Evolutionary conservation across 1,284 basidiomycete genomes (phyloP).

Genomic region (Fomitopsis betulina): DNA sequence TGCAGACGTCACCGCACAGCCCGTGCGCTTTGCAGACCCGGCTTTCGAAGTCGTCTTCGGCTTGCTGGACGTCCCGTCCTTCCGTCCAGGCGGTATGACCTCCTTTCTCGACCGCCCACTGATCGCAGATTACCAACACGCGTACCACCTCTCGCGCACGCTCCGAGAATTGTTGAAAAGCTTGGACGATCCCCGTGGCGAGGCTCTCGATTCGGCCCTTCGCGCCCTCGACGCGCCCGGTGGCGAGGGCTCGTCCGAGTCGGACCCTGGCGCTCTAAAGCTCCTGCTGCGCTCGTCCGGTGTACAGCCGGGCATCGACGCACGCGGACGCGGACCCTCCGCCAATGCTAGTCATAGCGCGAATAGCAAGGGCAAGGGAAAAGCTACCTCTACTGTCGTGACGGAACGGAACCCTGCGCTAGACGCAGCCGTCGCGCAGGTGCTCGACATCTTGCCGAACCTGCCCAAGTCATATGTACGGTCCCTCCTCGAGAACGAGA

Average conservation of each 20-base stretch:
- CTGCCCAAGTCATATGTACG: slow-evolving; percentile 50
- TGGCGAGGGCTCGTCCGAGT: slow-evolving; percentile 17
- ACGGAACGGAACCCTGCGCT: slow-evolving; percentile 35
- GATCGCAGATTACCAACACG: slow-evolving; percentile 64
- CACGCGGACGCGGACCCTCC: slow-evolving; percentile 24
- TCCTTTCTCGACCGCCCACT: slow-evolving; percentile 66
- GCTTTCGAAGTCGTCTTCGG: slow-evolving; percentile 55
- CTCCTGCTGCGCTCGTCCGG: slow-evolving; percentile 59
- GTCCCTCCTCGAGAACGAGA: slow-evolving; percentile 45
- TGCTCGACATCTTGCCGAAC: slow-evolving; percentile 70
- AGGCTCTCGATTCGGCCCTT: slow-evolving; percentile 50
- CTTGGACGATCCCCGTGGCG: slow-evolving; percentile 52
- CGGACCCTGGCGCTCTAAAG: slow-evolving; percentile 51
- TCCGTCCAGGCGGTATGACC: slow-evolving; percentile 26
- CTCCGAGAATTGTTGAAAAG: slow-evolving; percentile 42
- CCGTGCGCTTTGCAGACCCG: slow-evolving; percentile 23
- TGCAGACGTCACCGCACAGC: slow-evolving; percentile 36
- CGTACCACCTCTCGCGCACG: slow-evolving; percentile 51
- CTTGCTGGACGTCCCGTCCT: slow-evolving; percentile 42
- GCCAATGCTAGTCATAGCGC: slow-evolving; percentile 18
- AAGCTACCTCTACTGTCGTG: slow-evolving; percentile 3
- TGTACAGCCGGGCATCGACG: slow-evolving; percentile 41
- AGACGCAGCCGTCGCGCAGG: slow-evolving; percentile 55
- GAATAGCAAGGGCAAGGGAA: slow-evolving; percentile 40
- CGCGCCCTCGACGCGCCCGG: slow-evolving; percentile 29